Percentiles rank a stretch among this genome's conserved stretches.
phyloP scores from a whole-genome alignment of 345 rosid genomes.

The Odontarrhena argentea region DNA sequence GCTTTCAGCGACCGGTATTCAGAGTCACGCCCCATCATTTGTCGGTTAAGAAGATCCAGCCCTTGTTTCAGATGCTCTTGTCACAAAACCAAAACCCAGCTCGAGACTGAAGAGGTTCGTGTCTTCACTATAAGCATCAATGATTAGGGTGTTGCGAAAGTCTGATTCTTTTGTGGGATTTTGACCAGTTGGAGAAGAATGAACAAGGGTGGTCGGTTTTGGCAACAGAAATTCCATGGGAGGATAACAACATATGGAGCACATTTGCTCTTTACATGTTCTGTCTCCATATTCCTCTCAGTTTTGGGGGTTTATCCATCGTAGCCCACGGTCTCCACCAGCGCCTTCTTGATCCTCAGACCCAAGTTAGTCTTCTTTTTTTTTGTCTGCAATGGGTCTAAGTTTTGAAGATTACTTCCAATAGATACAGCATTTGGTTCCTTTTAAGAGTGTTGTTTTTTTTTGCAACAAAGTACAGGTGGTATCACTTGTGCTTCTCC shows the following conservation, averaged over 20 bases:
- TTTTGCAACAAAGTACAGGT: constrained; percentile 46
- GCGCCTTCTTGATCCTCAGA: constrained; percentile 72
- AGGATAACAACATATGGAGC: constrained; percentile 60
- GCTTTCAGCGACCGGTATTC: not conserved
- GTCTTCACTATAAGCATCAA: not conserved
- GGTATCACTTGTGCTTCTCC: constrained; percentile 56
- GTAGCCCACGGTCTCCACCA: constrained; percentile 58
- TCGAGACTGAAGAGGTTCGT: constrained; percentile 18
- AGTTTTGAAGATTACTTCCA: not conserved
- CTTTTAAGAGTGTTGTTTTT: not conserved
- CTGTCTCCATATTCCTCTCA: constrained; percentile 80
- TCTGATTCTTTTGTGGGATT: not conserved
- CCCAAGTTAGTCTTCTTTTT: constrained; percentile 52
- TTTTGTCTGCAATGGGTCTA: too few species aligned
- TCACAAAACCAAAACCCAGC: constrained; percentile 18
- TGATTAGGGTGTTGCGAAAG: too few species aligned
- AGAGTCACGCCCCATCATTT: constrained; percentile 13
- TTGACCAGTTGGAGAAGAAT: constrained; percentile 28
- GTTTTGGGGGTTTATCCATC: constrained; percentile 77
- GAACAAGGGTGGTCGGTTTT: constrained; percentile 60
- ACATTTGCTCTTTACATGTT: constrained; percentile 73
- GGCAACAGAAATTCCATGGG: constrained; percentile 69
- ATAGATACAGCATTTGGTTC: not conserved
- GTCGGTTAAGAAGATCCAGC: constrained; percentile 16
- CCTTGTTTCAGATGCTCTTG: constrained; percentile 26